Percentiles rank a stretch among this genome's conserved stretches.
Evolutionary conservation across 495 filamentous ascomycete species (phyloP).

Genomic region (Aspergillus steynii): DNA sequence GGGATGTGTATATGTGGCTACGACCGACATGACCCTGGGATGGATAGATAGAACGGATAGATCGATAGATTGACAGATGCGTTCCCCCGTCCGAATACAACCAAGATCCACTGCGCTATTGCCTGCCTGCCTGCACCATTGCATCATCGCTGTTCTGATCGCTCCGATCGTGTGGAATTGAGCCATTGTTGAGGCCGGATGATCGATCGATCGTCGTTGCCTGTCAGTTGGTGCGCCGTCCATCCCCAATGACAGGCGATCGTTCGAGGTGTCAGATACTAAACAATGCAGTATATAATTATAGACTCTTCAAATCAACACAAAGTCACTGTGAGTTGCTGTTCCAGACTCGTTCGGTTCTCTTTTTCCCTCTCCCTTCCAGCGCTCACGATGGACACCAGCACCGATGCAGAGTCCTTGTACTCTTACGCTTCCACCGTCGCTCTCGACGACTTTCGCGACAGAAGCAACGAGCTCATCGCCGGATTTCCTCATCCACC

Average conservation of each 20-base stretch:
- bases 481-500: slow-evolving; percentile 10
- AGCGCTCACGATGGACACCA: background rate
- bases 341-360: background rate
- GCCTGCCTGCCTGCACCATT: background rate
- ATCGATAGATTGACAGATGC: slow-evolving; percentile 2
- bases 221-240: background rate
- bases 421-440: slow-evolving; percentile 14
- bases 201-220: slow-evolving; percentile 5
- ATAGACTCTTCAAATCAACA: background rate
- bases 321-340: background rate
- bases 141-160: background rate
- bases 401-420: slow-evolving; percentile 12
- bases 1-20: background rate
- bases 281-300: background rate
- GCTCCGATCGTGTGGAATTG: slow-evolving; percentile 3
- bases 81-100: slow-evolving; percentile 3
- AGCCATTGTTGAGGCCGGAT: background rate
- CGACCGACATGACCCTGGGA: background rate
- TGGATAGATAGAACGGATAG: background rate
- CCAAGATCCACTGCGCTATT: background rate
- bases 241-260: background rate
- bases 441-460: slow-evolving; percentile 11
- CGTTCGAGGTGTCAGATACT: background rate
- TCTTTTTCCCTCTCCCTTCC: background rate
- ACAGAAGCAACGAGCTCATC: slow-evolving; percentile 6